phyloP scores from a whole-genome alignment of 2,329 filamentous ascomycete genomes.

The Hypoxylon rubiginosum region DNA sequence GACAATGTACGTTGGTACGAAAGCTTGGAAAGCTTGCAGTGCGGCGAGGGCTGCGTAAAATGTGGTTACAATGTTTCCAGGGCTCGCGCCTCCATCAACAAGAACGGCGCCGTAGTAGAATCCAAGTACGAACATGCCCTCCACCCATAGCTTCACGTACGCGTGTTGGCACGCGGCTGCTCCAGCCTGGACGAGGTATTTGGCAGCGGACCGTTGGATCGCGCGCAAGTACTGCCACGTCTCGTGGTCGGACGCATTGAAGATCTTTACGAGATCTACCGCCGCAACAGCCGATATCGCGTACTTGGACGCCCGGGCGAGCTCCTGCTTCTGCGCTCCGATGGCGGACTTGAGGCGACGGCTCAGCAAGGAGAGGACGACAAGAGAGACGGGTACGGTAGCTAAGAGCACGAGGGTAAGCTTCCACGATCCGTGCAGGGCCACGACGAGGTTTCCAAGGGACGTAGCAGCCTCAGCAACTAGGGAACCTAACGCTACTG shows the following conservation, averaged over 20 bases:
- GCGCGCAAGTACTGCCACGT: slow-evolving; percentile 72
- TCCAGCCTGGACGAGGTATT: slow-evolving; percentile 77
- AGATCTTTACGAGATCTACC: slow-evolving; percentile 89
- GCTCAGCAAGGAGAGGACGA: slow-evolving; percentile 72
- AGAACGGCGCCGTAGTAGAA: slow-evolving; percentile 89
- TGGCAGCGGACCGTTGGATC: slow-evolving; percentile 69
- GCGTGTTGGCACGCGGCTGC: slow-evolving; percentile 80
- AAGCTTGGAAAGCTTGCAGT: slow-evolving; percentile 78
- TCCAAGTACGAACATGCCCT: slow-evolving; percentile 85
- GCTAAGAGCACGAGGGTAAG: slow-evolving; percentile 84
- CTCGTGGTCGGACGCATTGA: slow-evolving; percentile 81
- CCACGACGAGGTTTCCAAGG: slow-evolving; percentile 75
- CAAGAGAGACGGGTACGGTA: slow-evolving; percentile 75
- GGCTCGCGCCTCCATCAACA: slow-evolving; percentile 69
- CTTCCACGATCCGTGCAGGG: slow-evolving; percentile 85
- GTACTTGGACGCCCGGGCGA: slow-evolving; percentile 79
- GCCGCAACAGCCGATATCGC: slow-evolving; percentile 76
- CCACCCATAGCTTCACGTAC: slow-evolving; percentile 79
- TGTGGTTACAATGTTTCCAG: slow-evolving; percentile 81
- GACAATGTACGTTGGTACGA: slow-evolving; percentile 82
- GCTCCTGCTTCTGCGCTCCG: slow-evolving; percentile 74
- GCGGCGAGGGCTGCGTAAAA: slow-evolving; percentile 87
- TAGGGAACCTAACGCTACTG: slow-evolving; percentile 81
- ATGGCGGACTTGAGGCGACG: slow-evolving; percentile 74
- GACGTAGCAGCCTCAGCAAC: slow-evolving; percentile 75